phyloP scores from a whole-genome alignment of 225 moss, liverwort and hornwort genomes.

The Thuidium tamariscinum region DNA sequence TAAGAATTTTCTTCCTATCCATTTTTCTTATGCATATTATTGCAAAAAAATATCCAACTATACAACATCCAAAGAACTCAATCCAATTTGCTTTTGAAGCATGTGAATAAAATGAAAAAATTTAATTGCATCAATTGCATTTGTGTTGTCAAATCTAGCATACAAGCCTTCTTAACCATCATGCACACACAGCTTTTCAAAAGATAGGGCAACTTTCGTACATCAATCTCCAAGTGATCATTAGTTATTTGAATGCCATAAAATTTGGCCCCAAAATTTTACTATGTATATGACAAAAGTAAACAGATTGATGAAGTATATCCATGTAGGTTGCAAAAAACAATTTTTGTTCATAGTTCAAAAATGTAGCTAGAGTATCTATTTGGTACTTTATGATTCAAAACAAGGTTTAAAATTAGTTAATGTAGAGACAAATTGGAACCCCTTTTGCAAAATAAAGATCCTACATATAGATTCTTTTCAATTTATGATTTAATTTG shows the following conservation, averaged over 20 bases:
- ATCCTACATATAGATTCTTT: not conserved
- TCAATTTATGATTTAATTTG: not conserved
- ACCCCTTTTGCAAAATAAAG: rapidly evolving
- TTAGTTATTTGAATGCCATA: rapidly evolving
- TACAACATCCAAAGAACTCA: not conserved
- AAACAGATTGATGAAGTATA: rapidly evolving
- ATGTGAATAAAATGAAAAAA: not conserved
- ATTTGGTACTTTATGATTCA: not conserved
- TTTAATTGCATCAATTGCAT: not conserved
- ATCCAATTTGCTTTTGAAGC: not conserved
- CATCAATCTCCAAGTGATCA: rapidly evolving
- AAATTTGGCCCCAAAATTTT: rapidly evolving
- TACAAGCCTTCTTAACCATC: not conserved
- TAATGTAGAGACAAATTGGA: not conserved
- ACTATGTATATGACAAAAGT: not conserved
- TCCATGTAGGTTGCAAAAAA: not conserved
- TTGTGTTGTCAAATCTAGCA: not conserved
- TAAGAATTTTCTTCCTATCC: not conserved
- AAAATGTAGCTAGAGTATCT: rapidly evolving
- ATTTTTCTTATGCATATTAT: not conserved
- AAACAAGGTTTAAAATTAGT: not conserved
- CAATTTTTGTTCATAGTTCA: not conserved
- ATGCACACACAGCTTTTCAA: rapidly evolving
- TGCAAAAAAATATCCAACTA: rapidly evolving
- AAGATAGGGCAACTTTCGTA: not conserved